Evolutionary conservation across 192 early-diverging fungal species (phyloP).

Genomic region (Coemansia umbellata): DNA sequence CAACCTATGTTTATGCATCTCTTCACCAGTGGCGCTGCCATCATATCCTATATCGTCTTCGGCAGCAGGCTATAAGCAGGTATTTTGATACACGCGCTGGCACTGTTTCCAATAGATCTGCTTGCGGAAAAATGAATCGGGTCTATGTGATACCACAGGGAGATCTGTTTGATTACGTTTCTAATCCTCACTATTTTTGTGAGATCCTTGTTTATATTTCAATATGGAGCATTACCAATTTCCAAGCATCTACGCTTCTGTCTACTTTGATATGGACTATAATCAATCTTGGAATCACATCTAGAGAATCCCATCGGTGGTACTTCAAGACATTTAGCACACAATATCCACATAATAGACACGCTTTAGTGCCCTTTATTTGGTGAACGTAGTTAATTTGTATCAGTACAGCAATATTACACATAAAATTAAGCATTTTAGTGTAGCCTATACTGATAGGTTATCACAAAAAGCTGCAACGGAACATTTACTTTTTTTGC

Average conservation of each 20-base stretch:
- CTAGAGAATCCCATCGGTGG: conserved; percentile 67
- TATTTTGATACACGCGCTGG: too few species aligned
- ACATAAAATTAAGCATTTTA: too few species aligned
- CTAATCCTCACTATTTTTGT: conserved; percentile 66
- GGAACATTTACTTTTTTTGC: too few species aligned
- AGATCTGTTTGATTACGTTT: conserved; percentile 62
- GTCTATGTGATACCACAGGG: conserved; percentile 61
- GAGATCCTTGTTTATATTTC: conserved; percentile 68
- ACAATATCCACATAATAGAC: conserved; percentile 35
- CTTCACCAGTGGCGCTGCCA: conserved; percentile 66
- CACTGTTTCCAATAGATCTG: too few species aligned
- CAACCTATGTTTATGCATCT: conserved; percentile 55
- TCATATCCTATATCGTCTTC: conserved; percentile 59
- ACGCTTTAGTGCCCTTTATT: conserved; percentile 31
- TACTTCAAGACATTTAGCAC: conserved; percentile 58
- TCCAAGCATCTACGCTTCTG: conserved; percentile 35
- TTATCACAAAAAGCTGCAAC: too few species aligned
- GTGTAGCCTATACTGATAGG: too few species aligned
- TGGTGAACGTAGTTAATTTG: too few species aligned
- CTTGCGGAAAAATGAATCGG: too few species aligned
- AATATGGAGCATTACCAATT: conserved; percentile 53
- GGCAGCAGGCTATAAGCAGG: too few species aligned
- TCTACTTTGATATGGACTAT: conserved; percentile 58
- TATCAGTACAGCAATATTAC: too few species aligned
- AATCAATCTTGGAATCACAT: conserved; percentile 59